phyloP scores from a whole-genome alignment of 805 yeast species.

The Metschnikowia reukaufii region DNA sequence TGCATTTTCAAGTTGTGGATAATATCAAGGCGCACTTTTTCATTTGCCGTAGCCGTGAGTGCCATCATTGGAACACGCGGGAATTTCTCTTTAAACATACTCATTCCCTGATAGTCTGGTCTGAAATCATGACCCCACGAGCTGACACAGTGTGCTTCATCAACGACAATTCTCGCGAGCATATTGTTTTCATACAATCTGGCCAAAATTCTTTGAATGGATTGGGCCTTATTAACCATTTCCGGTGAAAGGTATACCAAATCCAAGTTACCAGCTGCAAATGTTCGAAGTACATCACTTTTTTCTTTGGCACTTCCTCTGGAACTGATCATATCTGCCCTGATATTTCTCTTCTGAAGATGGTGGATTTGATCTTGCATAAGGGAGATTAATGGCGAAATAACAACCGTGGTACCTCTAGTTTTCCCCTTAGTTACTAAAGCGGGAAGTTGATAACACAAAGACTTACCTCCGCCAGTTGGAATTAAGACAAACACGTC shows the following conservation, averaged over 20 bases:
- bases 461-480: slow-evolving; percentile 96
- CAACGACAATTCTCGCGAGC: slow-evolving; percentile 87
- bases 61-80: slow-evolving; percentile 93
- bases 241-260: slow-evolving; percentile 91
- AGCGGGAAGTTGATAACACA: slow-evolving; percentile 95
- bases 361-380: slow-evolving; percentile 98
- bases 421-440: slow-evolving; percentile 73
- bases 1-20: slow-evolving; percentile 69
- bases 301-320: slow-evolving; percentile 65
- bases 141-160: slow-evolving; percentile 97
- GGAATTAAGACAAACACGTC: slow-evolving; percentile 98
- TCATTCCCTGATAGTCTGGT: slow-evolving; percentile 87
- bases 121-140: slow-evolving; percentile 99
- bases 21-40: slow-evolving; percentile 83
- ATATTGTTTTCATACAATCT: slow-evolving; percentile 52
- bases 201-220: slow-evolving; percentile 63
- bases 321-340: slow-evolving; percentile 88
- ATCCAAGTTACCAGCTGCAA: slow-evolving; percentile 66
- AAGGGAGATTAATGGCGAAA: slow-evolving; percentile 90
- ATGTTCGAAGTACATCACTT: slow-evolving; percentile 56
- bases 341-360: slow-evolving; percentile 60
- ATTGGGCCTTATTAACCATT: slow-evolving; percentile 76
- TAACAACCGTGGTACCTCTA: slow-evolving; percentile 82
- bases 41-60: slow-evolving; percentile 94
- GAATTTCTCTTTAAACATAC: slow-evolving; percentile 66